Evolutionary conservation across 371 early-diverging fungal genomes (phyloP).

Genomic region (Rhizomucor miehei): DNA sequence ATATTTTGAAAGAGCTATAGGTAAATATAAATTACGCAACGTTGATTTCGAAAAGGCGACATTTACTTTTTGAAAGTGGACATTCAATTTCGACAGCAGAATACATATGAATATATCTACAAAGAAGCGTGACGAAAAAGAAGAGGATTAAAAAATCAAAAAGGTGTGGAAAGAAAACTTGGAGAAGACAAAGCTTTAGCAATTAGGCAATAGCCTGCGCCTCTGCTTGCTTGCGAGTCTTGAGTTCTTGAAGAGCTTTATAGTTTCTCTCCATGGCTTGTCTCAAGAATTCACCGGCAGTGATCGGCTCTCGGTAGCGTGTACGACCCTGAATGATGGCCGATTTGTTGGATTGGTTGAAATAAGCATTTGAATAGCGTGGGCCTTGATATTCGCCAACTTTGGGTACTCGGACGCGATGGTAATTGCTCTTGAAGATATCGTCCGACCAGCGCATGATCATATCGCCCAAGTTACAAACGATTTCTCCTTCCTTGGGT

Average conservation of each 20-base stretch:
- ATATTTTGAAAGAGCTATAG: too few relatives aligned
- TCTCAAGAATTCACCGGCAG: slow-evolving; percentile 29
- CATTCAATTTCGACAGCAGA: slow-evolving; percentile 5
- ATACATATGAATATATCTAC: slow-evolving; percentile 8
- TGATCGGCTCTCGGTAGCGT: slow-evolving; percentile 28
- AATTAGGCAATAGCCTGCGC: not conserved
- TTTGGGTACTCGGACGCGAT: slow-evolving; percentile 28
- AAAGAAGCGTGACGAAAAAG: slow-evolving; percentile 19
- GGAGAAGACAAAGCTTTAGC: not conserved
- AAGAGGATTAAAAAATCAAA: not conserved
- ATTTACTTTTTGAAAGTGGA: too few relatives aligned
- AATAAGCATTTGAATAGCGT: slow-evolving; percentile 35
- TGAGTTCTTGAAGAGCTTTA: slow-evolving; percentile 23
- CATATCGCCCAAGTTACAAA: slow-evolving; percentile 37
- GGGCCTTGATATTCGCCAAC: slow-evolving; percentile 35
- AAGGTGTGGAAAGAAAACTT: not conserved
- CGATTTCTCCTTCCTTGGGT: slow-evolving; percentile 32
- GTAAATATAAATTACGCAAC: too few relatives aligned
- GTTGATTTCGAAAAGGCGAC: too few relatives aligned
- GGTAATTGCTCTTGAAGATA: slow-evolving; percentile 26
- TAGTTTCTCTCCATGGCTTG: slow-evolving; percentile 35
- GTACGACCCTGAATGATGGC: slow-evolving; percentile 32
- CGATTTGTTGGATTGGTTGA: slow-evolving; percentile 33
- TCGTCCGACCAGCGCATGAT: slow-evolving; percentile 38
- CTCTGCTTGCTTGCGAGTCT: slow-evolving; percentile 13